Evolutionary conservation across 2,329 filamentous ascomycete genomes (phyloP).

Genomic region (Colletotrichum sp.): DNA sequence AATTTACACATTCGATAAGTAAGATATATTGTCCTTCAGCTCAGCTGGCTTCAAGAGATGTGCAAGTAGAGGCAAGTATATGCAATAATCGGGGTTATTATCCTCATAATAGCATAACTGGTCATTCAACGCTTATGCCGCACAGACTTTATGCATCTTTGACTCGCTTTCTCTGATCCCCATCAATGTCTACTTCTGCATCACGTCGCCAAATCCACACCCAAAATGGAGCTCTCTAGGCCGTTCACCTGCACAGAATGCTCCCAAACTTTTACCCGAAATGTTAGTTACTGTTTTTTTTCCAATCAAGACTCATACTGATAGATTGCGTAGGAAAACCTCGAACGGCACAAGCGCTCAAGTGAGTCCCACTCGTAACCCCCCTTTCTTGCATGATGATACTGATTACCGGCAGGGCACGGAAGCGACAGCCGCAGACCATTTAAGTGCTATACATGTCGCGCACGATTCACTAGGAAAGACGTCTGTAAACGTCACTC

Average conservation of each 20-base stretch:
- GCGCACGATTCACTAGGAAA: slow-evolving; percentile 21
- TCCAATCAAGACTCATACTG: not conserved
- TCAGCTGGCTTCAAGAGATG: not conserved
- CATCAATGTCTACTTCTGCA: not conserved
- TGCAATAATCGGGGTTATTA: accelerated
- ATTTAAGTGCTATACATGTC: slow-evolving; percentile 23
- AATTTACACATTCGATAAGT: not conserved
- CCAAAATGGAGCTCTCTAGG: slow-evolving; percentile 13
- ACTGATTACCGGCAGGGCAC: slow-evolving; percentile 21
- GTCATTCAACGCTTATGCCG: not conserved
- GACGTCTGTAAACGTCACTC: slow-evolving; percentile 25
- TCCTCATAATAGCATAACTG: not conserved
- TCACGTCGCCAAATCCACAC: not conserved
- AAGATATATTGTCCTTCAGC: not conserved
- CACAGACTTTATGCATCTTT: not conserved
- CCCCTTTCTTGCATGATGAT: not conserved
- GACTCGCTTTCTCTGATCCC: not conserved
- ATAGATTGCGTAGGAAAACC: slow-evolving; percentile 20
- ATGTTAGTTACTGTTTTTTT: not conserved
- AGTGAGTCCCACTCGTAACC: slow-evolving; percentile 7
- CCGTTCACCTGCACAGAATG: slow-evolving; percentile 21
- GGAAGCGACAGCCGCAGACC: slow-evolving; percentile 22
- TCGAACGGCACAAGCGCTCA: slow-evolving; percentile 25
- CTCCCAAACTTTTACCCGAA: slow-evolving; percentile 23
- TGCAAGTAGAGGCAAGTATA: not conserved